Evolutionary conservation across 1,284 basidiomycete species (phyloP), one percentile per base, ranked within the genome.

Genomic region (Porodaedalea pini): DNA sequence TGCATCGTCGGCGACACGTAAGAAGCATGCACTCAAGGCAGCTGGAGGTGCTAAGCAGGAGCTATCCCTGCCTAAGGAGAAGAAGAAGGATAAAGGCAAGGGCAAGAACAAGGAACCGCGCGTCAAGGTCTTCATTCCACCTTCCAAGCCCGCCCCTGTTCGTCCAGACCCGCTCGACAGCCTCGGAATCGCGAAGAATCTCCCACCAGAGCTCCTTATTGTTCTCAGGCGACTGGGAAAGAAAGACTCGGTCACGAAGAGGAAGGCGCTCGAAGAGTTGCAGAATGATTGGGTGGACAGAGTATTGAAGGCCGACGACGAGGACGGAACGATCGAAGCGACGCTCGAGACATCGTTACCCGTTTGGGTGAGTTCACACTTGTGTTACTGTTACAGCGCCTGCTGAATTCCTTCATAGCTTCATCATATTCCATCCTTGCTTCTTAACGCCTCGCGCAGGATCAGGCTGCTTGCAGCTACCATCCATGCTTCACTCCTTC

Each of bases 111-210:
- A 82, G 70, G 85, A 85, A 61, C 85, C 86, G 11, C 76, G 80
- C 57, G 81, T 83, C 66, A 94, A 93, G 71, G 78, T 81, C 40
- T 97, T 91, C 70, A 87, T 94, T 50, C 88, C 90, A 1, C 94
- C 94, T 0, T 80, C 84, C 0, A 95, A 94, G 63, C 94, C 94
- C 29, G 82, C 85, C 0, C 90, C 93, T 17, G 81, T 87, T 0
- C 83, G 88, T 53, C 90, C 86, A 13, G 94, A 98, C 76, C 97
- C 97, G 4, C 79, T 99, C 51, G 96, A 99, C 68, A 84, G 88
- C 0, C 85, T 87, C 21, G 94, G 94, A 0, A 77, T 98, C 7
- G 88, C 83, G 10, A 80, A 85, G 66, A 75, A 75, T n/a, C 73
- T 95, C 10, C 87, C 90, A 0, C 81, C 94, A 0, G 93, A 95